phyloP scores from a whole-genome alignment of 306 rosid genomes.

The Fragaria nilgerrensis region DNA sequence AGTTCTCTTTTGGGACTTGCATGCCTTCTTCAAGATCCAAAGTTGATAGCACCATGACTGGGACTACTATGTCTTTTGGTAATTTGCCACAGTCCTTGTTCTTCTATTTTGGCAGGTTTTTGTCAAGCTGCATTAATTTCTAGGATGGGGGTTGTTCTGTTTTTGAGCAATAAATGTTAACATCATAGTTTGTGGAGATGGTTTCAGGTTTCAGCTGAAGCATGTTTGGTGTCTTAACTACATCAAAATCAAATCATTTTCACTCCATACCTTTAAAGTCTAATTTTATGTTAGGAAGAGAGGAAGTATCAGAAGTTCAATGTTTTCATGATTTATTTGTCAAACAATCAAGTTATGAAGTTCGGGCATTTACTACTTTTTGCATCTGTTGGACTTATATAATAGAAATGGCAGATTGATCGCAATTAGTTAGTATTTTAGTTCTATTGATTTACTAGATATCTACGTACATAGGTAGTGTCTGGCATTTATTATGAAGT shows the following conservation, averaged over 20 bases:
- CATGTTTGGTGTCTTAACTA: constrained; percentile 16
- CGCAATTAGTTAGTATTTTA: constrained; percentile 3
- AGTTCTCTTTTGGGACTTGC: constrained; percentile 62
- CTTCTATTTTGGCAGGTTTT: neutral
- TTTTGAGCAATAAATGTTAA: neutral
- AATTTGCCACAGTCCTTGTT: constrained; percentile 2
- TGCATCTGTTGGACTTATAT: constrained; percentile 1
- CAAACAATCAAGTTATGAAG: neutral
- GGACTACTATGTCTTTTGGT: constrained; percentile 59
- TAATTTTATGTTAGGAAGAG: neutral
- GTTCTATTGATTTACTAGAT: constrained; percentile 9
- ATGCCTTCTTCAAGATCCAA: constrained; percentile 90
- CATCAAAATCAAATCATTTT: neutral
- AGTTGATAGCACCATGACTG: constrained; percentile 66
- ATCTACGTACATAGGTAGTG: constrained; percentile 8
- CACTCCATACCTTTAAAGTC: neutral
- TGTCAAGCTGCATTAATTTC: constrained; percentile 4
- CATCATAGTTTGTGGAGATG: neutral
- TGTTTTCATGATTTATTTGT: neutral
- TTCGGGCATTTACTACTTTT: neutral
- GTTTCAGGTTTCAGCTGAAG: constrained; percentile 9
- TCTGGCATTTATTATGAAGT: constrained; percentile 15
- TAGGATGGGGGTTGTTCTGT: neutral
- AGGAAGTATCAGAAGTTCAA: neutral
- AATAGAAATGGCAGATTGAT: neutral